Evolutionary conservation across 768 basidiomycete genomes (phyloP).

Genomic region (Infundibulicybe gibba): DNA sequence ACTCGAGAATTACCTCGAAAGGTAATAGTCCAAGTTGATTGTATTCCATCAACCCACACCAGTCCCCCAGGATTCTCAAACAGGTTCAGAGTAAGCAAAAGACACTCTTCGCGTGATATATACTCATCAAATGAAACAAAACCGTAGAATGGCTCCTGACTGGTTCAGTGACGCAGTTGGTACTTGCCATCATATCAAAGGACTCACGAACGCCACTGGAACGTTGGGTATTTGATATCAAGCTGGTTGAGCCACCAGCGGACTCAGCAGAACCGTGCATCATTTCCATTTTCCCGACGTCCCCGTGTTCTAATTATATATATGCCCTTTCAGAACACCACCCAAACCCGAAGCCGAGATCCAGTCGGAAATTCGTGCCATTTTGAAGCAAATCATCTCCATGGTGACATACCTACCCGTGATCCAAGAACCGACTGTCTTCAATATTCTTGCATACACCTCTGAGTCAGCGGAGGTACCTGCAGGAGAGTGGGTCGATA

Average conservation of each 20-base stretch:
- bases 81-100: conserved; percentile 82
- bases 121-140: conserved; percentile 24
- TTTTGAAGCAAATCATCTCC: conserved; percentile 97
- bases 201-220: conserved; percentile 90
- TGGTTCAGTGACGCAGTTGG: conserved; percentile 89
- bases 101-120: neutral
- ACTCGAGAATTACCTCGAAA: conserved; percentile 89
- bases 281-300: conserved; percentile 6
- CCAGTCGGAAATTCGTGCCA: conserved; percentile 95
- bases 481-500: conserved; percentile 93
- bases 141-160: conserved; percentile 96
- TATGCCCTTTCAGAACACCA: conserved; percentile 32
- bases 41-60: conserved; percentile 1
- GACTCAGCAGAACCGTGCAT: conserved; percentile 49
- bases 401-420: conserved; percentile 96
- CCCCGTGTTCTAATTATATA: conserved; percentile 3
- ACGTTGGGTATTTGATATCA: conserved; percentile 97
- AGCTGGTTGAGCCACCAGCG: conserved; percentile 65
- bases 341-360: conserved; percentile 85
- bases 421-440: conserved; percentile 91
- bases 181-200: conserved; percentile 94
- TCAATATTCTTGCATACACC: conserved; percentile 97
- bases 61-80: conserved; percentile 64
- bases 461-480: conserved; percentile 90
- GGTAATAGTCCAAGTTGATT: conserved; percentile 31